phyloP scores from a whole-genome alignment of 352 stramenopile genomes.

The Phytophthora syringae region DNA sequence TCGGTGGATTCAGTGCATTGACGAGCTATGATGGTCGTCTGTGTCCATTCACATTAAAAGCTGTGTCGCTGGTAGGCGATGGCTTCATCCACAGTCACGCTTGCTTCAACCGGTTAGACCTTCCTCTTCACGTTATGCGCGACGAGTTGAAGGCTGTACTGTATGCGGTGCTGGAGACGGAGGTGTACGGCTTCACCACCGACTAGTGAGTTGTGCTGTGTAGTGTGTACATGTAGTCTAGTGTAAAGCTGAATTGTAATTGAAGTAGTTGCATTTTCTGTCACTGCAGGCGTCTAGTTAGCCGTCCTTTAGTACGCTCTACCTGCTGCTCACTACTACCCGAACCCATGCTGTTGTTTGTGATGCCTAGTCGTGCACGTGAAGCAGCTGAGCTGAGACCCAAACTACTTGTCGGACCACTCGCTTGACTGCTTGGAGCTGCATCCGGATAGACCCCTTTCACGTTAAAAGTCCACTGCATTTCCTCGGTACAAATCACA shows the following conservation, averaged over 20 bases:
- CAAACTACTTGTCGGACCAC: constrained; percentile 41
- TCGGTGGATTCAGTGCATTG: constrained; percentile 54
- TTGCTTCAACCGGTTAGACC: constrained; percentile 90
- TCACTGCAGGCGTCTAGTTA: too few relatives aligned
- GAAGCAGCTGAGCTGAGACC: constrained; percentile 52
- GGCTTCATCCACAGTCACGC: constrained; percentile 62
- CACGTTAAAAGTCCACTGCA: constrained; percentile 94
- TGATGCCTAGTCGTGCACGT: constrained; percentile 25
- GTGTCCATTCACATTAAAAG: constrained; percentile 60
- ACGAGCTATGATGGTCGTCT: constrained; percentile 59
- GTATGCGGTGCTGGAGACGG: constrained; percentile 52
- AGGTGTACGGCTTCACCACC: constrained; percentile 71
- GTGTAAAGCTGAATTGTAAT: too few relatives aligned
- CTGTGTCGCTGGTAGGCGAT: constrained; percentile 34
- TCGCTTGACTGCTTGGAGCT: constrained; percentile 43
- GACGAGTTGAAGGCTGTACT: constrained; percentile 71
- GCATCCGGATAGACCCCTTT: constrained; percentile 86
- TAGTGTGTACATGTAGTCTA: too few relatives aligned
- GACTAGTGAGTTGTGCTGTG: too few relatives aligned
- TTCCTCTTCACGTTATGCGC: constrained; percentile 92
- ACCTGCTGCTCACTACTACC: constrained; percentile 3
- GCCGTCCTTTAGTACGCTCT: constrained; percentile 7
- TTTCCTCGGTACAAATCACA: constrained; percentile 89
- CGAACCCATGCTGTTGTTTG: constrained; percentile 4
- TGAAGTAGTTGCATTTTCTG: too few relatives aligned